Conservation (phyloP, 163 green algal genomes). For the Picocystis sp. region DNA sequence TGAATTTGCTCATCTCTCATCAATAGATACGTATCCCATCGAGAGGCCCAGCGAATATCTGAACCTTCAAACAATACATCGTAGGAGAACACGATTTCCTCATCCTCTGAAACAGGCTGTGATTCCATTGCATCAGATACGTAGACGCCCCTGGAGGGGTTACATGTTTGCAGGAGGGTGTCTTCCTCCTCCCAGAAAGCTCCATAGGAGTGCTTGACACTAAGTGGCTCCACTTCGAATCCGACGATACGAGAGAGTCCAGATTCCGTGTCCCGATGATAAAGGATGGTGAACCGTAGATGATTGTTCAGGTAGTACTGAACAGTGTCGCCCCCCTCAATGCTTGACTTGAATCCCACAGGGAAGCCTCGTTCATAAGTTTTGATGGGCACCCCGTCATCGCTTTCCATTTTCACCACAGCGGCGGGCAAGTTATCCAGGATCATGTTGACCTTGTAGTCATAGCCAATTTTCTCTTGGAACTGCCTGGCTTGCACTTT, state of each 20-base stretch:
- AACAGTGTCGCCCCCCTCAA: constrained; percentile 19
- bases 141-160: constrained; percentile 48
- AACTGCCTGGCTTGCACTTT: constrained; percentile 61
- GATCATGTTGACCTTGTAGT: constrained; percentile 98
- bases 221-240: constrained; percentile 92
- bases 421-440: constrained; percentile 95
- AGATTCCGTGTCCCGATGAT: constrained; percentile 68
- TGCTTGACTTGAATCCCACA: constrained; percentile 58
- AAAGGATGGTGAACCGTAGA: constrained; percentile 88
- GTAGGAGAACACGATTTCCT: constrained; percentile 93
- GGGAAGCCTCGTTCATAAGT: constrained; percentile 85
- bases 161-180: constrained; percentile 65
- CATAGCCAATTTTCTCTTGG: constrained; percentile 66
- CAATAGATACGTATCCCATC: constrained; percentile 96
- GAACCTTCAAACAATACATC: constrained; percentile 73
- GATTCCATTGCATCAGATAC: constrained; percentile 51
- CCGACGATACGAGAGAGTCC: constrained; percentile 77
- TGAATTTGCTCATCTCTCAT: constrained; percentile 89
- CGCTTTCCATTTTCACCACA: constrained; percentile 60
- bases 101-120: constrained; percentile 52
- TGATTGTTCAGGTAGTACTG: constrained; percentile 85
- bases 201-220: constrained; percentile 78
- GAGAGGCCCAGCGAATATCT: constrained; percentile 80
- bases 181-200: constrained; percentile 17
- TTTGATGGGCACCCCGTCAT: constrained; percentile 52